A percentile compares a stretch with the other conserved stretches of the same genome.
phyloP scores from a whole-genome alignment of 768 basidiomycete species.

The Mycena chlorophos region DNA sequence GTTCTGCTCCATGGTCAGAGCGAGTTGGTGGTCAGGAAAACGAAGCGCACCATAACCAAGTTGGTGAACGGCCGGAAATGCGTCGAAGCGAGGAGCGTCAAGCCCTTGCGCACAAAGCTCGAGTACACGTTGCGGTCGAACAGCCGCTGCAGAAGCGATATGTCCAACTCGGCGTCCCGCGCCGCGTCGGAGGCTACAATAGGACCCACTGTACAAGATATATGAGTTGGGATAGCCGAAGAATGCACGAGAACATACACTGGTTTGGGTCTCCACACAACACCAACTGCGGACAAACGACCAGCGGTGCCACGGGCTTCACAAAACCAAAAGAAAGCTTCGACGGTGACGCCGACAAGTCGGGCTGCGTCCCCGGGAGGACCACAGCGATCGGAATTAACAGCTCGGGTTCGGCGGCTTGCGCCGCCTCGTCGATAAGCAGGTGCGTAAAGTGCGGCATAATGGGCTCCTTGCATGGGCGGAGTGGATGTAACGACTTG shows the following conservation, averaged over 20 bases:
- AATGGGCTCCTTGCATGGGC: constrained; percentile 28
- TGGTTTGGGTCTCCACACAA: constrained; percentile 56
- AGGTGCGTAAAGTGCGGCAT: constrained; percentile 55
- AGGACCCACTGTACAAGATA: constrained; percentile 42
- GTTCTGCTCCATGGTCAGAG: background rate
- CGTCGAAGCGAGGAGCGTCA: background rate
- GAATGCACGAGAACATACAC: constrained; percentile 31
- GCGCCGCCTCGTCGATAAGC: constrained; percentile 54
- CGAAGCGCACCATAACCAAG: constrained; percentile 42
- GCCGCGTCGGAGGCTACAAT: constrained; percentile 48
- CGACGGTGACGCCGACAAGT: constrained; percentile 9
- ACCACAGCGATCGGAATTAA: constrained; percentile 52
- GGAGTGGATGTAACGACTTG: constrained; percentile 40
- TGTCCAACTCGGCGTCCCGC: constrained; percentile 44
- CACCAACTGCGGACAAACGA: constrained; percentile 44
- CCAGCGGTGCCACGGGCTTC: constrained; percentile 2
- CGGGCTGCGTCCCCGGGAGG: constrained; percentile 27
- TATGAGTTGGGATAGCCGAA: constrained; percentile 4
- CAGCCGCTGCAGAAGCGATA: constrained; percentile 50
- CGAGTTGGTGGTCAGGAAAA: background rate
- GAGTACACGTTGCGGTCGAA: constrained; percentile 46
- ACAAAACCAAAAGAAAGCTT: constrained; percentile 12
- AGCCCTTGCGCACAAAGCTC: constrained; percentile 15
- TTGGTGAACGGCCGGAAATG: constrained; percentile 38
- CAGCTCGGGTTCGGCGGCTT: constrained; percentile 54